A percentile compares a stretch with the other conserved stretches of the same genome.
Evolutionary conservation across 1,284 basidiomycete genomes (phyloP).

Genomic region (Ganoderma sinense): DNA sequence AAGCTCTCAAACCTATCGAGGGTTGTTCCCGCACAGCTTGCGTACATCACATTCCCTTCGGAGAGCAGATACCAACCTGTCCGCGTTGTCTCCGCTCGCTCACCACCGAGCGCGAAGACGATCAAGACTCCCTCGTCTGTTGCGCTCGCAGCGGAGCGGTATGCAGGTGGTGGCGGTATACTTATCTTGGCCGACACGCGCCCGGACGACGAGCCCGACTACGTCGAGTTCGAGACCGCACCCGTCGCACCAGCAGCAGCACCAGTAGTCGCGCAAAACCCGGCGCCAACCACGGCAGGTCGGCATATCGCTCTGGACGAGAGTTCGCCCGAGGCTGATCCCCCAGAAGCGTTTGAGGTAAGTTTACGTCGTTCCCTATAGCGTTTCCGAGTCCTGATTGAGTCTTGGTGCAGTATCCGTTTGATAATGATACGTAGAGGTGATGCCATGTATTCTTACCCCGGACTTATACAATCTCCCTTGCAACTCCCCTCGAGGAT

Average conservation of each 20-base stretch:
- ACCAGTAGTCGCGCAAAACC: slow-evolving; percentile 34
- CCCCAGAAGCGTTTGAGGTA: slow-evolving; percentile 84
- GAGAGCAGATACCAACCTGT: slow-evolving; percentile 91
- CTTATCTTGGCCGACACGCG: slow-evolving; percentile 77
- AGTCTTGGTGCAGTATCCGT: slow-evolving; percentile 59
- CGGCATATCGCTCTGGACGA: slow-evolving; percentile 72
- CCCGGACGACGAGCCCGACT: slow-evolving; percentile 73
- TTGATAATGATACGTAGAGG: slow-evolving; percentile 63
- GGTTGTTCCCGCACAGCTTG: slow-evolving; percentile 90
- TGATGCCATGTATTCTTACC: slow-evolving; percentile 27
- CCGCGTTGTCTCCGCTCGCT: slow-evolving; percentile 73
- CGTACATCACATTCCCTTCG: slow-evolving; percentile 83
- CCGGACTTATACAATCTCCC: slow-evolving; percentile 30
- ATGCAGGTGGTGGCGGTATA: slow-evolving; percentile 85
- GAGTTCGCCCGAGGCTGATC: slow-evolving; percentile 76
- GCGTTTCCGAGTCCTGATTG: slow-evolving; percentile 27
- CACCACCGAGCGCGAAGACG: slow-evolving; percentile 45
- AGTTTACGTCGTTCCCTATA: slow-evolving; percentile 35
- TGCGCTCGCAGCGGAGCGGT: slow-evolving; percentile 59
- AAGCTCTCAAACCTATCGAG: slow-evolving; percentile 90
- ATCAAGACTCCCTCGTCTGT: slow-evolving; percentile 34
- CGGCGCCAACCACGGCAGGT: slow-evolving; percentile 36
- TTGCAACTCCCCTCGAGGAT: not conserved
- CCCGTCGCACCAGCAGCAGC: slow-evolving; percentile 47
- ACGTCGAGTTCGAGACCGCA: slow-evolving; percentile 72